Conservation (phyloP, 495 filamentous ascomycete species). For the Penicillium soppii region DNA sequence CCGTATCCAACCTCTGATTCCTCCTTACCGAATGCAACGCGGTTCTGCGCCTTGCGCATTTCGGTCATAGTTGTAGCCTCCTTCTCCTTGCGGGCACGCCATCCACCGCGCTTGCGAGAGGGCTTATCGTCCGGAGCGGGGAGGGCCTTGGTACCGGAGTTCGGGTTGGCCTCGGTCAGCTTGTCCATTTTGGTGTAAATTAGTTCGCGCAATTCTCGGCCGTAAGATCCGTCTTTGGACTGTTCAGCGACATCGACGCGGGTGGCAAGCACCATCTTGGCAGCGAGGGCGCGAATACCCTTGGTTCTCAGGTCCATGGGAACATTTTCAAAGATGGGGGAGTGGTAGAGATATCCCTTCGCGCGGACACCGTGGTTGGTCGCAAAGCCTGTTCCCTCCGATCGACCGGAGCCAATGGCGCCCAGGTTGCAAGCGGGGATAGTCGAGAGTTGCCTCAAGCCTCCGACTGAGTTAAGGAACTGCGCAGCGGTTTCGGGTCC, state of each 20-base stretch:
- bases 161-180: conserved; percentile 88
- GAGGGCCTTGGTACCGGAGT: conserved; percentile 82
- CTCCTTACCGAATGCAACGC: conserved; percentile 94
- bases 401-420: conserved; percentile 84
- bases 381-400: conserved; percentile 79
- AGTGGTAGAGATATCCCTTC: conserved; percentile 92
- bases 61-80: conserved; percentile 98
- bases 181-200: conserved; percentile 91
- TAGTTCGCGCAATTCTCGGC: conserved; percentile 78
- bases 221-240: conserved; percentile 76
- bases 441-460: conserved; percentile 82
- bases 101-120: conserved; percentile 86
- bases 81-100: conserved; percentile 91
- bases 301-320: conserved; percentile 86
- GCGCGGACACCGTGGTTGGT: conserved; percentile 91
- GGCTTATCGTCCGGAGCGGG: conserved; percentile 97
- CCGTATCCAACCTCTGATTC: conserved; percentile 94
- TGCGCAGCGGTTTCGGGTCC: conserved; percentile 95
- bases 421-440: conserved; percentile 90
- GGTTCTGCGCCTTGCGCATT: conserved; percentile 91
- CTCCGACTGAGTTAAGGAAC: conserved; percentile 89
- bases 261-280: conserved; percentile 88
- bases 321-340: conserved; percentile 78
- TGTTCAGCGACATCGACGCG: conserved; percentile 86
- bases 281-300: conserved; percentile 92